phyloP scores from a whole-genome alignment of 73 alveolate species.

The Strombidium stylifer region DNA sequence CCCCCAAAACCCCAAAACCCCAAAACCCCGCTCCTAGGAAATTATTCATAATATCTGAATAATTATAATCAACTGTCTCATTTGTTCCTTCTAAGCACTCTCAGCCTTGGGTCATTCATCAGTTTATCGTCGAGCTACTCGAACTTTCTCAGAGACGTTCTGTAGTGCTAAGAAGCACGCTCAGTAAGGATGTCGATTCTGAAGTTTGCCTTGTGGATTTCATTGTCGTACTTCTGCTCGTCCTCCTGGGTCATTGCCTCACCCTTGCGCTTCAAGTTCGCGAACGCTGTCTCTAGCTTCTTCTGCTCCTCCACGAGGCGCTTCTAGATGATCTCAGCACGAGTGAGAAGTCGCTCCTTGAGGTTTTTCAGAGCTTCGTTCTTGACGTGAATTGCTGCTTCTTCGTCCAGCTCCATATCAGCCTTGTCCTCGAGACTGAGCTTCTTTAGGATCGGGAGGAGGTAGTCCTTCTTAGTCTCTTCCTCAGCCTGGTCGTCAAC shows the following conservation, averaged over 20 bases:
- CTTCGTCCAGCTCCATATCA: slow-evolving; percentile 46
- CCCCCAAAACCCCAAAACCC: too few species aligned
- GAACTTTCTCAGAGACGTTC: slow-evolving; percentile 52
- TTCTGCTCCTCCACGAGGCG: slow-evolving; percentile 76
- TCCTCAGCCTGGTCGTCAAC: slow-evolving; percentile 68
- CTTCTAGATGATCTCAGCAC: slow-evolving; percentile 79
- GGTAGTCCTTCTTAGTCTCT: slow-evolving; percentile 72
- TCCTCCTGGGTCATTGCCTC: slow-evolving; percentile 51
- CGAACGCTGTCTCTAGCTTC: slow-evolving; percentile 60
- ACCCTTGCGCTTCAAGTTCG: slow-evolving; percentile 51
- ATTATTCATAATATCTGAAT: too few species aligned
- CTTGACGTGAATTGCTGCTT: slow-evolving; percentile 75
- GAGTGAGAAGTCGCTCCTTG: slow-evolving; percentile 75
- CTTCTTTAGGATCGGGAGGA: slow-evolving; percentile 74
- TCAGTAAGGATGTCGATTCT: slow-evolving; percentile 62
- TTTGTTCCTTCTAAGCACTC: slow-evolving; percentile 40
- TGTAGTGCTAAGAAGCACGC: slow-evolving; percentile 60
- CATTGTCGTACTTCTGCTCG: slow-evolving; percentile 40
- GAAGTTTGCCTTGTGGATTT: slow-evolving; percentile 51
- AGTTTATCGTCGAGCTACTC: slow-evolving; percentile 43
- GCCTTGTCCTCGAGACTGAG: slow-evolving; percentile 41
- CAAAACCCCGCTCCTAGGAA: too few species aligned
- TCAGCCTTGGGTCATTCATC: slow-evolving; percentile 47
- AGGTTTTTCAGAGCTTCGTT: slow-evolving; percentile 76
- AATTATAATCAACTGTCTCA: too few species aligned